Conservation (phyloP, 805 yeast genomes). For the Lachancea quebecensis region DNA sequence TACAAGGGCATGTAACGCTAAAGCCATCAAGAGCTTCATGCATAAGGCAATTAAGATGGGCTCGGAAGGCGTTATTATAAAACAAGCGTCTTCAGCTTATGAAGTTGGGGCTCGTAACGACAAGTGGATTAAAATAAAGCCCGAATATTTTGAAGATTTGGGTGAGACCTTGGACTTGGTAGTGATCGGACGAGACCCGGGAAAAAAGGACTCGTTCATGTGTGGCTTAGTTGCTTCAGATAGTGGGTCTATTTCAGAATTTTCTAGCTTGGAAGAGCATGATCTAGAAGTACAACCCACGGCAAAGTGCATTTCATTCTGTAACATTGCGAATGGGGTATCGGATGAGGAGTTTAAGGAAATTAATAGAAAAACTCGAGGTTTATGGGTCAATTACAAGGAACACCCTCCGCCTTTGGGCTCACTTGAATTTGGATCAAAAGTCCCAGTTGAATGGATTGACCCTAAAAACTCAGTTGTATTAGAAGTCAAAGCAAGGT, state of each 20-base stretch:
- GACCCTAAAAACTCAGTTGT: constrained; percentile 72
- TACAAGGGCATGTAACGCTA: constrained; percentile 36
- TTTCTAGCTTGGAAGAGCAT: constrained; percentile 1
- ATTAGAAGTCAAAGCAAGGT: constrained; percentile 75
- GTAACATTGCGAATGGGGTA: constrained; percentile 82
- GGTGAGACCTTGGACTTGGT: constrained; percentile 81
- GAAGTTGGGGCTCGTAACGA: constrained; percentile 51
- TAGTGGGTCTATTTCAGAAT: constrained; percentile 3
- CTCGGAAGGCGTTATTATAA: constrained; percentile 79
- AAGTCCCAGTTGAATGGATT: constrained; percentile 70
- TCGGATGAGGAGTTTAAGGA: constrained; percentile 52
- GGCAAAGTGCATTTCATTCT: constrained; percentile 52
- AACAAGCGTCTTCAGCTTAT: constrained; percentile 54
- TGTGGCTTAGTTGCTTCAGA: constrained; percentile 59
- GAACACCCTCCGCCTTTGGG: constrained; percentile 36
- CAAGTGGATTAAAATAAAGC: constrained; percentile 85
- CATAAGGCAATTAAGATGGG: constrained; percentile 50
- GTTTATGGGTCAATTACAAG: constrained; percentile 50
- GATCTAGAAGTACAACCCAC: constrained; percentile 2
- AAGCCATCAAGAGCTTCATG: constrained; percentile 51
- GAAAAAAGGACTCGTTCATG: constrained; percentile 59
- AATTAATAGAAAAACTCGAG: constrained; percentile 50
- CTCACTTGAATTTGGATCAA: constrained; percentile 48
- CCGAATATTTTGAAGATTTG: constrained; percentile 78
- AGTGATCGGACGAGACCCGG: constrained; percentile 72